Percentiles rank a stretch among this genome's conserved stretches.
phyloP scores from a whole-genome alignment of 2,329 filamentous ascomycete species.

The Lasiodiplodia sp. region DNA sequence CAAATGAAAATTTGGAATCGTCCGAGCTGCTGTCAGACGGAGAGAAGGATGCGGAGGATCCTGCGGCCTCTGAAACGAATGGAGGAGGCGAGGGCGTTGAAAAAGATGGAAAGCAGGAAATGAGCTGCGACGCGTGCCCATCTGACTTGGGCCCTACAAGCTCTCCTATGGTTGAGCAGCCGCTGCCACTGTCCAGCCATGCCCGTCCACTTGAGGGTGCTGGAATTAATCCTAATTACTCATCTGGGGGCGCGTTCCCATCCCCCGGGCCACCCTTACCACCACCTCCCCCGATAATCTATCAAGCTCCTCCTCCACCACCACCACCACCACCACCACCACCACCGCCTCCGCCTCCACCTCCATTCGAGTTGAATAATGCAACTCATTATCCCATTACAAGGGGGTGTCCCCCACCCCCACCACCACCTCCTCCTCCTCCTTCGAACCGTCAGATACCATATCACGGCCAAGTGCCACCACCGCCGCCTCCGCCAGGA shows the following conservation, averaged over 20 bases:
- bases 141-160: neutral
- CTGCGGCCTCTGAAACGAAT: neutral
- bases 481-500: neutral
- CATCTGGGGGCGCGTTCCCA: neutral
- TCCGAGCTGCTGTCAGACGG: neutral
- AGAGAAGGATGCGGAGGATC: neutral
- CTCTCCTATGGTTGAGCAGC: neutral
- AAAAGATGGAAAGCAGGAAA: neutral
- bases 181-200: neutral
- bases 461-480: neutral
- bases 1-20: neutral
- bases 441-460: neutral
- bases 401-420: neutral
- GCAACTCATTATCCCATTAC: neutral
- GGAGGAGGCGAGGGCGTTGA: neutral
- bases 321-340: neutral
- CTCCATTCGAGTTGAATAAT: neutral
- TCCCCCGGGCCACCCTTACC: neutral
- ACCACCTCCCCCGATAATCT: neutral
- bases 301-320: neutral
- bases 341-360: neutral
- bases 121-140: neutral
- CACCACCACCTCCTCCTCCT: neutral
- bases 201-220: neutral
- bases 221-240: neutral